Percentiles rank a stretch among this genome's conserved stretches.
These are phyloP conservation scores for Tanacetum coccineum DNA, from an alignment of 129 eudicot species.

Conservation along the genomic window DNA sequence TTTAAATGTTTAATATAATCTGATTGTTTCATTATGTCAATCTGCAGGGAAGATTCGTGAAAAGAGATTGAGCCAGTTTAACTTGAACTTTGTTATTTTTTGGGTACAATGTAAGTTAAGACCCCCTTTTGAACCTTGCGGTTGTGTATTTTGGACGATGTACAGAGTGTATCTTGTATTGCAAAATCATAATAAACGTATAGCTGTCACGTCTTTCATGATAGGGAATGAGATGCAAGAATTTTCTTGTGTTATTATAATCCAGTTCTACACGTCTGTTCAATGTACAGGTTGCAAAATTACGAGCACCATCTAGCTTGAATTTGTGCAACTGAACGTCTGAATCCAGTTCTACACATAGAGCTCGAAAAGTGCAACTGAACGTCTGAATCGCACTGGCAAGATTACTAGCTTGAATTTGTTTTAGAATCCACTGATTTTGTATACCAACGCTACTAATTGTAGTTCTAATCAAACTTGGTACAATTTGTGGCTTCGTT, in stretches of 20 bases:
- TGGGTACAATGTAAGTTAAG: conserved; percentile 7
- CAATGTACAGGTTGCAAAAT: background rate
- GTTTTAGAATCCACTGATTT: too few species aligned
- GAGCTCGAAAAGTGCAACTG: too few species aligned
- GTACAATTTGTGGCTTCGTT: too few species aligned
- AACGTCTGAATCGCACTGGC: too few species aligned
- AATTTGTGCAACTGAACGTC: too few species aligned
- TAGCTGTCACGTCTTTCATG: background rate
- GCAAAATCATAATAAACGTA: conserved; percentile 7
- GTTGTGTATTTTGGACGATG: conserved; percentile 10
- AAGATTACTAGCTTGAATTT: too few species aligned
- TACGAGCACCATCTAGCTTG: too few species aligned
- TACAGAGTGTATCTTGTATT: conserved; percentile 21
- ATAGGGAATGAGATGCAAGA: conserved; percentile 8
- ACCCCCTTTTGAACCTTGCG: background rate
- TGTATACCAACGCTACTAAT: too few species aligned
- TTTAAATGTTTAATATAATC: background rate
- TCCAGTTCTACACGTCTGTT: background rate
- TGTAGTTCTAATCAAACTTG: too few species aligned
- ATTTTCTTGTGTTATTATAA: background rate
- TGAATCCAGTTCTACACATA: too few species aligned
- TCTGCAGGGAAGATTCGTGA: conserved; percentile 74
- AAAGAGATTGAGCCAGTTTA: conserved; percentile 37
- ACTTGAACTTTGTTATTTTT: background rate
- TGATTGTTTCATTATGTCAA: background rate